Percentiles rank a stretch among this genome's conserved stretches.
These are phyloP conservation scores for Hippophae tibetana DNA, from an alignment of 306 rosid species.

Conservation along the genomic window DNA sequence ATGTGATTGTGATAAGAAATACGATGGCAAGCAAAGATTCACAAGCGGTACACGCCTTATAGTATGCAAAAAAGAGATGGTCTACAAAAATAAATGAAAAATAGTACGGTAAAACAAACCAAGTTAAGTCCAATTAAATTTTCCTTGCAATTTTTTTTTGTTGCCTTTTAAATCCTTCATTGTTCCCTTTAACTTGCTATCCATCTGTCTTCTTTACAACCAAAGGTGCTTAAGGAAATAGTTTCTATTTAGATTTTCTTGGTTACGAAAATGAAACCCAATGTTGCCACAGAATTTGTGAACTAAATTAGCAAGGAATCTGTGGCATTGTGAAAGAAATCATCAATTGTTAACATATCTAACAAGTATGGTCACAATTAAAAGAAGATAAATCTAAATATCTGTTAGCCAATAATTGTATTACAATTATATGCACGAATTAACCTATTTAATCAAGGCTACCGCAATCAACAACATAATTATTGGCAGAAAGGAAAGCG, in stretches of 20 bases:
- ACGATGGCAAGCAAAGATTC: constrained; percentile 2
- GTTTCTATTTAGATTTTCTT: neutral
- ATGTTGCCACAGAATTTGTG: too few species aligned
- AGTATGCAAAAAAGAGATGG: neutral
- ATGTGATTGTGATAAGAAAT: constrained; percentile 18
- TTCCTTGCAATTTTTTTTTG: neutral
- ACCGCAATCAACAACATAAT: too few species aligned
- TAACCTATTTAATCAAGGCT: neutral
- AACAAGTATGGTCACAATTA: too few species aligned
- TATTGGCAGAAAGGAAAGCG: too few species aligned
- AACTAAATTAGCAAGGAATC: too few species aligned
- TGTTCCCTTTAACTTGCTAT: neutral
- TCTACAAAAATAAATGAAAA: neutral
- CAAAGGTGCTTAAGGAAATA: neutral
- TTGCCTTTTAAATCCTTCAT: too few species aligned
- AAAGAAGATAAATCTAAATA: too few species aligned
- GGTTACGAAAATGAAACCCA: too few species aligned
- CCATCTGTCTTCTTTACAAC: neutral
- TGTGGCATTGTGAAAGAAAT: too few species aligned
- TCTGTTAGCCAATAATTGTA: too few species aligned
- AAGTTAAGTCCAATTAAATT: too few species aligned
- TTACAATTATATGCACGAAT: neutral
- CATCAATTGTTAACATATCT: too few species aligned
- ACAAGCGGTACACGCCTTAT: neutral
- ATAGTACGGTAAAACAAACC: neutral